These are phyloP conservation scores for Immersiporthe knoxdaviesiana DNA, from an alignment of 2,329 filamentous ascomycete genomes.

Conservation along the genomic window DNA sequence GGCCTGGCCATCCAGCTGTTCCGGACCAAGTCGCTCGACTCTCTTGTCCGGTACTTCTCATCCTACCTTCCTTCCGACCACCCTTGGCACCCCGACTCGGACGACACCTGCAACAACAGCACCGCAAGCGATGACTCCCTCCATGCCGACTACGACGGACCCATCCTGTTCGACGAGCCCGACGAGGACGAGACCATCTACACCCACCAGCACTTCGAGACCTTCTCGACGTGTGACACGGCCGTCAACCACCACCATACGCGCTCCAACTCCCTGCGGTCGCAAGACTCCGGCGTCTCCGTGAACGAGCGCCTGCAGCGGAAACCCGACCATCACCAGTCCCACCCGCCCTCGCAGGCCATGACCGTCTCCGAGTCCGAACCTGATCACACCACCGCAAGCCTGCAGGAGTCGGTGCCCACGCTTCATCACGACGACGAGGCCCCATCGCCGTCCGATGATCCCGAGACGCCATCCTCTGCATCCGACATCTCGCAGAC, in stretches of 20 bases:
- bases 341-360: conserved; percentile 49
- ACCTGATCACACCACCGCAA: conserved; percentile 44
- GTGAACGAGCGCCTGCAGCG: conserved; percentile 41
- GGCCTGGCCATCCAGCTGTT: conserved; percentile 62
- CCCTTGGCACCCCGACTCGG: conserved; percentile 45
- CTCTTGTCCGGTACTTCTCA: conserved; percentile 62
- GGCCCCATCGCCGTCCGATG: conserved; percentile 49
- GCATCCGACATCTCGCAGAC: conserved; percentile 51
- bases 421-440: conserved; percentile 46
- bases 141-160: conserved; percentile 34
- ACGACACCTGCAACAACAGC: conserved; percentile 42
- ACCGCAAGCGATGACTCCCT: conserved; percentile 41
- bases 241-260: conserved; percentile 43
- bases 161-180: conserved; percentile 49
- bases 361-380: conserved; percentile 58
- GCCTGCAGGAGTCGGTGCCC: conserved; percentile 35
- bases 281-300: conserved; percentile 47
- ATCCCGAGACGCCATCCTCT: conserved; percentile 48
- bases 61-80: conserved; percentile 60
- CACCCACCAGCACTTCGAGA: conserved; percentile 49
- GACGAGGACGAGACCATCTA: conserved; percentile 38
- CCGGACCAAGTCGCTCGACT: conserved; percentile 61
- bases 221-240: conserved; percentile 35
- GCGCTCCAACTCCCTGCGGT: conserved; percentile 54
- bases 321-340: conserved; percentile 38